Evolutionary conservation across 2,329 filamentous ascomycete species (phyloP).

Genomic region (Dactylellina leptospora): DNA sequence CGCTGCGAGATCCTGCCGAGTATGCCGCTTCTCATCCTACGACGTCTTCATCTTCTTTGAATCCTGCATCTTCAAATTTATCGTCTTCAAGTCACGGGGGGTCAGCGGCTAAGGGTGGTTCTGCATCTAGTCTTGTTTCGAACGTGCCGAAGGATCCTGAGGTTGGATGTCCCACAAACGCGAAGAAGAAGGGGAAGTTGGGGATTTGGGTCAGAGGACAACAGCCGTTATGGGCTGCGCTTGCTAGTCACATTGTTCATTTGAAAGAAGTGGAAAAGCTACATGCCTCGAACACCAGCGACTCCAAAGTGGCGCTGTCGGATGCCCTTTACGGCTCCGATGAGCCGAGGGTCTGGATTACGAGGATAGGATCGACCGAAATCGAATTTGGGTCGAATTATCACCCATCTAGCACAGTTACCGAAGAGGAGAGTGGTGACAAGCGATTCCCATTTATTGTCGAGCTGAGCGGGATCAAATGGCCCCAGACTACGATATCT

Average conservation of each 20-base stretch:
- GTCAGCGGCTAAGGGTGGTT: slow-evolving; percentile 41
- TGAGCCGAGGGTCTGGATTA: slow-evolving; percentile 66
- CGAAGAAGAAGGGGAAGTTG: slow-evolving; percentile 66
- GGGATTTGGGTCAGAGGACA: slow-evolving; percentile 67
- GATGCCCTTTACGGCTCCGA: slow-evolving; percentile 60
- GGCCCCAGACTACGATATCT: slow-evolving; percentile 66
- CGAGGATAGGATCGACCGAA: slow-evolving; percentile 65
- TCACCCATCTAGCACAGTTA: slow-evolving; percentile 54
- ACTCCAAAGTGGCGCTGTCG: slow-evolving; percentile 59
- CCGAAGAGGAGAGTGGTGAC: slow-evolving; percentile 60
- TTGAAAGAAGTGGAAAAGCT: slow-evolving; percentile 65
- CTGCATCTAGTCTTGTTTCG: slow-evolving; percentile 44
- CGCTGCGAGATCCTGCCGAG: slow-evolving; percentile 54
- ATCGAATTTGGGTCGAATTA: slow-evolving; percentile 64
- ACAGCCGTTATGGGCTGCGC: slow-evolving; percentile 68
- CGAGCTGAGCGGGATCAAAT: slow-evolving; percentile 66
- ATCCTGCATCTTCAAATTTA: slow-evolving; percentile 41
- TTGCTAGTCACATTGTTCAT: slow-evolving; percentile 69
- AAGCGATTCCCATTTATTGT: slow-evolving; percentile 67
- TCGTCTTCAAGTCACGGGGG: slow-evolving; percentile 31
- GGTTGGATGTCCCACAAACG: slow-evolving; percentile 58
- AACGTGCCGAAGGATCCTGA: slow-evolving; percentile 57
- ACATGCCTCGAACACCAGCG: slow-evolving; percentile 65
- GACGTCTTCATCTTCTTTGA: slow-evolving; percentile 50
- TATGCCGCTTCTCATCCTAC: slow-evolving; percentile 52